Evolutionary conservation across 1,284 basidiomycete species (phyloP).

Genomic region (Phylloboletellus chloephorus): DNA sequence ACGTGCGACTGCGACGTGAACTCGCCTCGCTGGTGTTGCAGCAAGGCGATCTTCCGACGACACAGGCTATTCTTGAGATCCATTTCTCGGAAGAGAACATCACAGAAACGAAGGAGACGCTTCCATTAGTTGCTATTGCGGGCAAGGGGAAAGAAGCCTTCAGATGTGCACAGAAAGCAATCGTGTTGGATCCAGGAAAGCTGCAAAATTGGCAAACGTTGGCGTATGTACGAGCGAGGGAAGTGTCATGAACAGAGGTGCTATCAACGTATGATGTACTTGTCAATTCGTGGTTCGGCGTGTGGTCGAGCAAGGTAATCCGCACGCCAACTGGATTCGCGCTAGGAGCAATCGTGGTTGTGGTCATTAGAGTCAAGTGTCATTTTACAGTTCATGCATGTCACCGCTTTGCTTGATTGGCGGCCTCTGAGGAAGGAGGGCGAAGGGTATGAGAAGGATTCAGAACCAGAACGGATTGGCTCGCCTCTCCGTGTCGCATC

Average conservation of each 20-base stretch:
- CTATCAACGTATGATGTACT: constrained; percentile 1
- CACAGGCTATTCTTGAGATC: constrained; percentile 36
- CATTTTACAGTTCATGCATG: not conserved
- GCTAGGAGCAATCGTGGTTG: not conserved
- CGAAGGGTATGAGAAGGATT: constrained; percentile 7
- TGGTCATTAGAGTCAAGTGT: not conserved
- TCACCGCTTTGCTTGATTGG: constrained; percentile 53
- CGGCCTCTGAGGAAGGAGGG: constrained; percentile 39
- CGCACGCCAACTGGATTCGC: not conserved
- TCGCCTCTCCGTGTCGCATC: constrained; percentile 94
- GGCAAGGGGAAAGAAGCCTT: constrained; percentile 34
- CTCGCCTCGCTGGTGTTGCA: constrained; percentile 54
- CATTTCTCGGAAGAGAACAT: constrained; percentile 27
- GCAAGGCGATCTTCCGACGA: constrained; percentile 38
- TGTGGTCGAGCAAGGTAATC: not conserved
- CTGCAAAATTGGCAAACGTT: constrained; percentile 54
- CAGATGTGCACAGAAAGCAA: constrained; percentile 54
- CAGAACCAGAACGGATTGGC: constrained; percentile 17
- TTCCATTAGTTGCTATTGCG: constrained; percentile 42
- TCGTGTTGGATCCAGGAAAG: constrained; percentile 65
- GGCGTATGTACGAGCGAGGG: constrained; percentile 44
- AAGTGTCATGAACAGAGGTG: constrained; percentile 21
- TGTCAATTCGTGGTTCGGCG: not conserved
- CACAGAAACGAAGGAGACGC: constrained; percentile 33
- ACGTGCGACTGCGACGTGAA: constrained; percentile 41